A percentile compares a stretch with the other conserved stretches of the same genome.
Evolutionary conservation across 2,329 filamentous ascomycete genomes (phyloP).

Genomic region (Diaporthe vaccinii): DNA sequence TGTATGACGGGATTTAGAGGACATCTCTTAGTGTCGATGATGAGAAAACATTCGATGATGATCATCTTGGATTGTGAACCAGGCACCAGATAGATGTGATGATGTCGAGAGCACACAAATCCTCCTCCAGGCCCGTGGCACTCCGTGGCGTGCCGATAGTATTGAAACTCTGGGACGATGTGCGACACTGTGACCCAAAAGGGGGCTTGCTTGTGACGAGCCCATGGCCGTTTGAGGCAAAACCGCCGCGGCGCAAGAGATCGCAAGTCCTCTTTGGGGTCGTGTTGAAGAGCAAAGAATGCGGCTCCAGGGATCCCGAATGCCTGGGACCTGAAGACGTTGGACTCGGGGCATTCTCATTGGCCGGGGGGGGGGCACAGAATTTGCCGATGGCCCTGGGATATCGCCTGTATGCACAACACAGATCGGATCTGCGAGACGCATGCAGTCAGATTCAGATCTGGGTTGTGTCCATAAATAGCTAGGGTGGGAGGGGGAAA

Average conservation of each 20-base stretch:
- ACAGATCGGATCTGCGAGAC: constrained; percentile 31
- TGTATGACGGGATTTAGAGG: not conserved
- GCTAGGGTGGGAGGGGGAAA: constrained; percentile 1
- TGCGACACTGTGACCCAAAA: constrained; percentile 21
- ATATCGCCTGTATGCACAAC: constrained; percentile 11
- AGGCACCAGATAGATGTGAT: not conserved
- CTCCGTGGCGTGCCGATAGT: constrained; percentile 36
- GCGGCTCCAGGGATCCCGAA: constrained; percentile 31
- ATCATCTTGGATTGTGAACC: not conserved
- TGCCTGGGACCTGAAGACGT: constrained; percentile 14
- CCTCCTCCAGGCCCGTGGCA: constrained; percentile 13
- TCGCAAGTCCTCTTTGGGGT: not conserved
- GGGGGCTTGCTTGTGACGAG: constrained; percentile 21
- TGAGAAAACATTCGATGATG: constrained; percentile 6
- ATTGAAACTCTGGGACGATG: constrained; percentile 4
- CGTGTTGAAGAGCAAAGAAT: constrained; percentile 16
- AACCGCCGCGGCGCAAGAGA: not conserved
- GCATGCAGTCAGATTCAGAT: constrained; percentile 39
- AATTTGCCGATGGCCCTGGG: constrained; percentile 16
- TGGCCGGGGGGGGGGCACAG: constrained; percentile 5
- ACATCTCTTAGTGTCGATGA: constrained; percentile 5
- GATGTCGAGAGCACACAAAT: constrained; percentile 12
- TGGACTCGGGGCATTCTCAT: constrained; percentile 20
- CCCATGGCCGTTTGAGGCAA: constrained; percentile 18
- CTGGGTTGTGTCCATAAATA: constrained; percentile 27